Evolutionary conservation across 352 stramenopile genomes (phyloP).

Genomic region (Globisporangium uncinulatum): DNA sequence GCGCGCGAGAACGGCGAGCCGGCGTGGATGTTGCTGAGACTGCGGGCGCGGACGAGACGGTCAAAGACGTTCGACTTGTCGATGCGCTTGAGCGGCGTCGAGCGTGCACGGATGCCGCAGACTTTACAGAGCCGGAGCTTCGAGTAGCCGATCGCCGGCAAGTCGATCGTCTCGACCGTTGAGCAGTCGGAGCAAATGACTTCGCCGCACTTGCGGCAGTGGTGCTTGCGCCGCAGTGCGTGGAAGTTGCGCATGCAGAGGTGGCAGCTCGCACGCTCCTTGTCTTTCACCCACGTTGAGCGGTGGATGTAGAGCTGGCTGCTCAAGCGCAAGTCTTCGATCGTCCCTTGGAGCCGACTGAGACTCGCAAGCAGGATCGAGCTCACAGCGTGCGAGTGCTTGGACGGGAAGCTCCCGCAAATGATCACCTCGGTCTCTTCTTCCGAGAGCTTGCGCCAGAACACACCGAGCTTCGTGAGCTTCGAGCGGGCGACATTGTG

Average conservation of each 20-base stretch:
- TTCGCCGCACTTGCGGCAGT: conserved; percentile 78
- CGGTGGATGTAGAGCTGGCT: conserved; percentile 70
- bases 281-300: conserved; percentile 74
- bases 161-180: conserved; percentile 56
- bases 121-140: conserved; percentile 82
- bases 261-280: conserved; percentile 58
- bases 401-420: conserved; percentile 71
- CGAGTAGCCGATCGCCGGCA: conserved; percentile 69
- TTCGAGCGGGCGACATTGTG: conserved; percentile 49
- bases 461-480: conserved; percentile 63
- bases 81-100: conserved; percentile 52
- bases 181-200: conserved; percentile 81
- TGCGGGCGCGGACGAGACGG: conserved; percentile 46
- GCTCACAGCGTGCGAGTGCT: conserved; percentile 53
- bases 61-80: conserved; percentile 65
- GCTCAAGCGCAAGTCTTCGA: conserved; percentile 72
- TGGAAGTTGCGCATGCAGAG: conserved; percentile 80
- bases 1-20: conserved; percentile 34
- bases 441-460: conserved; percentile 60
- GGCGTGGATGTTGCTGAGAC: conserved; percentile 42
- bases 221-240: conserved; percentile 66
- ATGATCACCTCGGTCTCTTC: conserved; percentile 78
- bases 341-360: conserved; percentile 48
- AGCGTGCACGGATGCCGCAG: conserved; percentile 68
- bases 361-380: conserved; percentile 46